These are phyloP conservation scores for Verticillium isaacii DNA, from an alignment of 2,329 filamentous ascomycete genomes.

Conservation along the genomic window DNA sequence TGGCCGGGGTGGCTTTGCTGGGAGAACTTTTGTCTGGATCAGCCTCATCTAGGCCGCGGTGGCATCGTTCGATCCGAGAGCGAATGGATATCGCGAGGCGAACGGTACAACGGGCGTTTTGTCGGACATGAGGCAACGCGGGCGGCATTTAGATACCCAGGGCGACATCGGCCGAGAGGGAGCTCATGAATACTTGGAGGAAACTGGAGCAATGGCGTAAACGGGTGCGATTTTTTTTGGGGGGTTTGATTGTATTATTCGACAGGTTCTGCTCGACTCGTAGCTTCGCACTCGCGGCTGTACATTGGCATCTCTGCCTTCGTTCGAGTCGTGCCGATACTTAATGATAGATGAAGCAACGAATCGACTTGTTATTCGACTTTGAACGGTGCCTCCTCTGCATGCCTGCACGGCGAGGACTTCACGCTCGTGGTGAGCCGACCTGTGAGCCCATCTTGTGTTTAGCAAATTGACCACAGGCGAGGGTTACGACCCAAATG, in stretches of 20 bases:
- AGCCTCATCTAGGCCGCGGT: neutral
- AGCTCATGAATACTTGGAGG: neutral
- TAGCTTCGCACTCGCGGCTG: neutral
- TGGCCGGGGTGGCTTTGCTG: neutral
- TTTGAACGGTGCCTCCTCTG: neutral
- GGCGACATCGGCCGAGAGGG: neutral
- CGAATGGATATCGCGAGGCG: neutral
- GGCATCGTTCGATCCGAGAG: neutral
- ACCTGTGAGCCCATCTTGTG: neutral
- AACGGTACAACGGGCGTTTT: neutral
- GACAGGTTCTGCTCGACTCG: neutral
- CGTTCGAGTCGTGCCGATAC: neutral
- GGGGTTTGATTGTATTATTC: neutral
- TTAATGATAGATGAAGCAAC: neutral
- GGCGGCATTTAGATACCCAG: conserved; percentile 17
- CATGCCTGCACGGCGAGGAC: neutral
- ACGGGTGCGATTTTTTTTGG: neutral
- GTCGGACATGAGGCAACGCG: neutral
- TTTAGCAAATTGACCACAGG: neutral
- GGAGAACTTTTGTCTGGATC: neutral
- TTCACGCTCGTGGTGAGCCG: neutral
- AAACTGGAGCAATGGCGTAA: neutral
- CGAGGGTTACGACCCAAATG: neutral
- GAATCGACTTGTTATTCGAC: neutral
- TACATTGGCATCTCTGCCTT: neutral